phyloP scores from a whole-genome alignment of 495 filamentous ascomycete genomes.

The Haplographium delicatum region DNA sequence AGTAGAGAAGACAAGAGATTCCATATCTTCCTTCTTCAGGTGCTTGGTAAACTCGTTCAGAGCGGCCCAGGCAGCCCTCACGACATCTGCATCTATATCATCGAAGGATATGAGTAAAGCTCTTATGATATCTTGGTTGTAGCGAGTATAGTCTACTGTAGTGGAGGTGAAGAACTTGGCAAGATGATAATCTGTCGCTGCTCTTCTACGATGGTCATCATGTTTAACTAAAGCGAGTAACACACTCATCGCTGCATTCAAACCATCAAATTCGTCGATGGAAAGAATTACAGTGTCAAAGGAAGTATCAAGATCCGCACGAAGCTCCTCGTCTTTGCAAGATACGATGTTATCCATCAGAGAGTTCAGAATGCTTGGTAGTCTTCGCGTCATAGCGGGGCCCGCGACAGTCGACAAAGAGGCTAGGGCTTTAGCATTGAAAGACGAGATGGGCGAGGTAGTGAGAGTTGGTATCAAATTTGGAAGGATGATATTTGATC shows the following conservation, averaged over 20 bases:
- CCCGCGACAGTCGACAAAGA: conserved; percentile 89
- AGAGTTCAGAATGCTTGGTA: conserved; percentile 84
- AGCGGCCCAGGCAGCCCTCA: conserved; percentile 89
- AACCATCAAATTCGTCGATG: conserved; percentile 91
- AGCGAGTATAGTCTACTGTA: conserved; percentile 84
- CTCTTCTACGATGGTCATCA: conserved; percentile 80
- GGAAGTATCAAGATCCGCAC: conserved; percentile 64
- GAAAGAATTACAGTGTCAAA: conserved; percentile 87
- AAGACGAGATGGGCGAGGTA: conserved; percentile 80
- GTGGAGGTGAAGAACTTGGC: conserved; percentile 82
- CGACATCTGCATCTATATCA: conserved; percentile 74
- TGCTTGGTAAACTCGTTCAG: conserved; percentile 80
- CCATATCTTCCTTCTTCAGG: conserved; percentile 97
- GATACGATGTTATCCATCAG: conserved; percentile 87
- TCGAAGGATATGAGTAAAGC: conserved; percentile 86
- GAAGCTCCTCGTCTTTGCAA: conserved; percentile 70
- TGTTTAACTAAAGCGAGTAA: conserved; percentile 84
- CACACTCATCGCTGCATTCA: conserved; percentile 91
- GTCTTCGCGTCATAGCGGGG: conserved; percentile 77
- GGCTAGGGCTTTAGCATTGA: conserved; percentile 90
- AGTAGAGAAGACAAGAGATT: conserved; percentile 81
- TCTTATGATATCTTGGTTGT: conserved; percentile 90
- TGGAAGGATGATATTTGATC: conserved; percentile 93
- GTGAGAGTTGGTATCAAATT: conserved; percentile 92
- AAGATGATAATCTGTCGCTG: conserved; percentile 71